A percentile compares a stretch with the other conserved stretches of the same genome.
These are phyloP conservation scores for Chlamydomonas sp. DNA, from an alignment of 139 green algal species.

Conservation along the genomic window DNA sequence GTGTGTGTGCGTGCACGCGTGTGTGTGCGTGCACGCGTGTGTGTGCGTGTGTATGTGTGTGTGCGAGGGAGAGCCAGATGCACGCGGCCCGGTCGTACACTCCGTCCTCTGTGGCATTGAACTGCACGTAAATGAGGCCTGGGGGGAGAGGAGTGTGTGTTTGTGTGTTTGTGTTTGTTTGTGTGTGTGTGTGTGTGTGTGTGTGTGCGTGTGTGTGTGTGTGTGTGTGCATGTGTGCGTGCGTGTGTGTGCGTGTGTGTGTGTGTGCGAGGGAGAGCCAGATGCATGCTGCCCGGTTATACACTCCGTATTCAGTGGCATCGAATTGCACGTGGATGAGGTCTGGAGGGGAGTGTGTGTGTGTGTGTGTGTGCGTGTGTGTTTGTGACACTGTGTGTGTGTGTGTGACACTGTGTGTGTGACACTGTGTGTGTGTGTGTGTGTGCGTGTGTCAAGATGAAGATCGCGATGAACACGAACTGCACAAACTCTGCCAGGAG, in stretches of 20 bases:
- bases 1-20: background rate
- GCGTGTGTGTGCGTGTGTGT: too few relatives aligned
- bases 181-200: background rate
- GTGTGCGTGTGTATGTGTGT: too few relatives aligned
- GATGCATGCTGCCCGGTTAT: conserved; percentile 26
- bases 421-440: background rate
- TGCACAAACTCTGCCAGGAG: conserved; percentile 26
- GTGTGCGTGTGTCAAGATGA: conserved; percentile 14
- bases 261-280: too few relatives aligned
- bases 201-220: background rate
- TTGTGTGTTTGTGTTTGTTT: conserved; percentile 2
- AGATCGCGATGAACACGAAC: conserved; percentile 26
- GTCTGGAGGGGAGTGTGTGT: background rate
- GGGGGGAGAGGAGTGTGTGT: background rate
- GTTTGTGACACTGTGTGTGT: background rate
- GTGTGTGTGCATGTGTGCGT: too few relatives aligned
- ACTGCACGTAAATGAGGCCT: conserved; percentile 19
- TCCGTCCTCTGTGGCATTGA: conserved; percentile 15
- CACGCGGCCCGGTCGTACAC: conserved; percentile 24
- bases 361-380: background rate
- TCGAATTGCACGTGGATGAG: conserved; percentile 18
- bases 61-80: conserved; percentile 29
- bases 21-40: too few relatives aligned
- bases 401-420: background rate
- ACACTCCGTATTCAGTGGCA: conserved; percentile 14